Evolutionary conservation across 2,329 filamentous ascomycete genomes (phyloP).

Genomic region (Pezicula rhizophila): DNA sequence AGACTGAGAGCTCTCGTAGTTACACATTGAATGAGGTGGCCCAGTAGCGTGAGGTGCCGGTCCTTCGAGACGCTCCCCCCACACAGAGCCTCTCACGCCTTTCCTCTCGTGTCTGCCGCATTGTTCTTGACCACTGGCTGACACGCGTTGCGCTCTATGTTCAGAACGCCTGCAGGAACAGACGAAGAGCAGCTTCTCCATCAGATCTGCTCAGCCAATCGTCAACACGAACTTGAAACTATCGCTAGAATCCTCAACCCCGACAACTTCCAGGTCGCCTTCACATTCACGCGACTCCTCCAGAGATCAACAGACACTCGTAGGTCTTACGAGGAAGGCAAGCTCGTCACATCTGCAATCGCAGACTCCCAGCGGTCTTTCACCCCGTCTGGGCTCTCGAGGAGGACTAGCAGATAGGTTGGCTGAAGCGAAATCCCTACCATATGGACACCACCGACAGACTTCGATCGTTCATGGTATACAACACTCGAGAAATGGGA

Average conservation of each 20-base stretch:
- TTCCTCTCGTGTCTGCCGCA: not conserved
- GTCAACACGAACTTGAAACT: slow-evolving; percentile 26
- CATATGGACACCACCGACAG: slow-evolving; percentile 67
- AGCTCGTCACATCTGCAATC: slow-evolving; percentile 18
- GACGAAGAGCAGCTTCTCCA: slow-evolving; percentile 15
- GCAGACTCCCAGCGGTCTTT: slow-evolving; percentile 14
- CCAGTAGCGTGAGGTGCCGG: not conserved
- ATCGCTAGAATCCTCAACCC: slow-evolving; percentile 7
- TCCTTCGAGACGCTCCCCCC: not conserved
- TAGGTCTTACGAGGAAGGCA: slow-evolving; percentile 7
- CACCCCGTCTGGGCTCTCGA: slow-evolving; percentile 20
- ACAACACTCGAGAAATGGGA: slow-evolving; percentile 87
- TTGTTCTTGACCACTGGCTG: slow-evolving; percentile 12
- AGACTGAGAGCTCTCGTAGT: too few relatives aligned
- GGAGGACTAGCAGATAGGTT: slow-evolving; percentile 35
- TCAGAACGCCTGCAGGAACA: slow-evolving; percentile 21
- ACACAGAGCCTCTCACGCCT: slow-evolving; percentile 1
- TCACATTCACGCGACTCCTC: slow-evolving; percentile 17
- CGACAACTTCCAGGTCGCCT: slow-evolving; percentile 15
- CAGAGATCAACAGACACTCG: slow-evolving; percentile 9
- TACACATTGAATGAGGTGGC: not conserved
- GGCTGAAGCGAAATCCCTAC: slow-evolving; percentile 55
- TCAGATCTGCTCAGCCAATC: slow-evolving; percentile 10
- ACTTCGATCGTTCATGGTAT: slow-evolving; percentile 96
- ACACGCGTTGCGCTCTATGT: slow-evolving; percentile 19